Conservation (phyloP, 1,284 basidiomycete species). For the Meira nashicola region DNA sequence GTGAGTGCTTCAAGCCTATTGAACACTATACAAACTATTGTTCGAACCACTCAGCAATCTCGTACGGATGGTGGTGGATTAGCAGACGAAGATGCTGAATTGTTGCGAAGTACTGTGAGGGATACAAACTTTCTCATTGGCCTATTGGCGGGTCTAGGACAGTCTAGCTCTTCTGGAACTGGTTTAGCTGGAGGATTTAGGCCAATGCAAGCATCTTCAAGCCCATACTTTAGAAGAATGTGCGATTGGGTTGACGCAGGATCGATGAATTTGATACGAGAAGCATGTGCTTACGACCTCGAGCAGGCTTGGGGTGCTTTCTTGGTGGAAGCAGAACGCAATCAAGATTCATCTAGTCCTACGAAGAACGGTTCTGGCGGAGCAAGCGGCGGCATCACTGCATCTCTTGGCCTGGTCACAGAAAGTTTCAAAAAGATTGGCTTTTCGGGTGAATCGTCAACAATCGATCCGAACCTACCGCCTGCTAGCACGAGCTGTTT, state of each 20-base stretch:
- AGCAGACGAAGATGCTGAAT: slow-evolving; percentile 6
- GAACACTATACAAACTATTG: slow-evolving; percentile 20
- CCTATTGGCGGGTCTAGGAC: slow-evolving; percentile 43
- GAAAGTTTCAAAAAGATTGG: slow-evolving; percentile 2
- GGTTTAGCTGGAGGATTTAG: background rate
- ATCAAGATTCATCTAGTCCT: background rate
- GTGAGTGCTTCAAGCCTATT: slow-evolving; percentile 29
- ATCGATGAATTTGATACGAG: slow-evolving; percentile 4
- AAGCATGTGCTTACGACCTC: background rate
- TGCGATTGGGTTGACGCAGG: slow-evolving; percentile 10
- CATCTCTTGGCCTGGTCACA: slow-evolving; percentile 1
- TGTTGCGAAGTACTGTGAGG: slow-evolving; percentile 21
- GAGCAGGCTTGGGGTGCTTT: background rate
- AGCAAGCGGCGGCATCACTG: background rate
- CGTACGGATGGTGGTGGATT: background rate
- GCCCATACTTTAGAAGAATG: slow-evolving; percentile 16
- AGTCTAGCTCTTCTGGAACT: slow-evolving; percentile 13
- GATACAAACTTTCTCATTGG: slow-evolving; percentile 41
- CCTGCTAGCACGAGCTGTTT: slow-evolving; percentile 22
- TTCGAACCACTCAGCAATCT: background rate
- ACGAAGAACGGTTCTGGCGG: background rate
- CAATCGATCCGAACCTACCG: background rate
- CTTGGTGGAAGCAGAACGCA: background rate
- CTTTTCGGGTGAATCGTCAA: background rate
- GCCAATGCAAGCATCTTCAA: background rate